Evolutionary conservation across 257 asterid species (phyloP).

Genomic region (Parsonsia alboflavescens): DNA sequence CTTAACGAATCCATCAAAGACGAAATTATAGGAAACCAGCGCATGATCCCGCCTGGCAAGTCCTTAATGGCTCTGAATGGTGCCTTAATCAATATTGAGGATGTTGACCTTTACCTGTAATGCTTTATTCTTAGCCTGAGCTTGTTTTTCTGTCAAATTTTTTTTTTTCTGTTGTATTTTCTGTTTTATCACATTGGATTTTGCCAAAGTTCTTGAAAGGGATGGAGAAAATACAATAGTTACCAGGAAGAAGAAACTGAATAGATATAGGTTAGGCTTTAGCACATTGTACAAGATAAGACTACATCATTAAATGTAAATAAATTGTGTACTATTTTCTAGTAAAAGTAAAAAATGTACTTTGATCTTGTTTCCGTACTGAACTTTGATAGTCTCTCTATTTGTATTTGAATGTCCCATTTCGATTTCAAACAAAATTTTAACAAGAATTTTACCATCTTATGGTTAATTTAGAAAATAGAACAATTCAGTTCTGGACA

Average conservation of each 20-base stretch:
- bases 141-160: slow-evolving; percentile 6
- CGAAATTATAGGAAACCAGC: slow-evolving; percentile 86
- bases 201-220: background rate
- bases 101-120: slow-evolving; percentile 92
- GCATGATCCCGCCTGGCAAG: slow-evolving; percentile 98
- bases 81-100: slow-evolving; percentile 90
- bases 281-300: slow-evolving; percentile 1
- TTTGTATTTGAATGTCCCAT: no score
- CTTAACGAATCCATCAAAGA: slow-evolving; percentile 90
- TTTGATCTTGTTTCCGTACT: background rate
- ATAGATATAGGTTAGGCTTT: background rate
- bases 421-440: no score
- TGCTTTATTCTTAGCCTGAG: slow-evolving; percentile 29
- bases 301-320: background rate
- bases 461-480: no score
- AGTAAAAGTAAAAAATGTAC: background rate
- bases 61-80: slow-evolving; percentile 97
- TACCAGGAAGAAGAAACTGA: background rate
- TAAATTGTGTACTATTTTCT: background rate
- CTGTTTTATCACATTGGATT: background rate
- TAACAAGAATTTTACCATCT: no score
- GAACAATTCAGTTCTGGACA: no score
- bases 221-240: slow-evolving; percentile 8
- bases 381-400: background rate
- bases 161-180: background rate